A percentile compares a stretch with the other conserved stretches of the same genome.
Conservation (phyloP, 179 eudicot genomes). For the Drosera spatulata region DNA sequence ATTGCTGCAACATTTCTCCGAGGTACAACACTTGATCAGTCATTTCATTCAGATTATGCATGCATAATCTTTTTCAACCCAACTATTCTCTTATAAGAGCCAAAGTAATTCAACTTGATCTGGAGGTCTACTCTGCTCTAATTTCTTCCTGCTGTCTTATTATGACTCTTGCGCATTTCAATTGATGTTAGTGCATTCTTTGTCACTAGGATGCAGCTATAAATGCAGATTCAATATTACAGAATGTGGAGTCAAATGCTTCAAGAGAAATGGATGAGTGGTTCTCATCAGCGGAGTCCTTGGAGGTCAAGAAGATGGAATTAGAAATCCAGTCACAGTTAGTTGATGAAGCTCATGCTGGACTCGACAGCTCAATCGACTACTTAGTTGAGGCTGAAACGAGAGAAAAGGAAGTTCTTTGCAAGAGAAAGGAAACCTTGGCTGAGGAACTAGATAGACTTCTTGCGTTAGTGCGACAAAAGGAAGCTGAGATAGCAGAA, state of each 20-base stretch:
- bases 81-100: no score
- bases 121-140: no score
- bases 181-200: not conserved
- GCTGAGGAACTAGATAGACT: conserved; percentile 48
- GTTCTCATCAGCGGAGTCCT: conserved; percentile 37
- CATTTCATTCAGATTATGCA: no score
- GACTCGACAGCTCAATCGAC: conserved; percentile 35
- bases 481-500: conserved; percentile 61
- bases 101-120: no score
- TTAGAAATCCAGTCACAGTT: conserved; percentile 47
- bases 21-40: conserved; percentile 18
- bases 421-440: conserved; percentile 28
- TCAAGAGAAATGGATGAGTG: conserved; percentile 42
- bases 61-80: no score
- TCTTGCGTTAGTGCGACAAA: conserved; percentile 46
- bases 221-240: conserved; percentile 33
- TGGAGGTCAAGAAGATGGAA: conserved; percentile 50
- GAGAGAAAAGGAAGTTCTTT: conserved; percentile 49
- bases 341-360: conserved; percentile 31
- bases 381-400: conserved; percentile 40
- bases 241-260: conserved; percentile 29
- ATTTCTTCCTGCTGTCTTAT: no score
- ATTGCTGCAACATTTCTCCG: conserved; percentile 38
- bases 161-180: not conserved
- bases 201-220: conserved; percentile 36